Evolutionary conservation across 2,329 filamentous ascomycete genomes (phyloP).

Genomic region (Arthrobotrys conoides): DNA sequence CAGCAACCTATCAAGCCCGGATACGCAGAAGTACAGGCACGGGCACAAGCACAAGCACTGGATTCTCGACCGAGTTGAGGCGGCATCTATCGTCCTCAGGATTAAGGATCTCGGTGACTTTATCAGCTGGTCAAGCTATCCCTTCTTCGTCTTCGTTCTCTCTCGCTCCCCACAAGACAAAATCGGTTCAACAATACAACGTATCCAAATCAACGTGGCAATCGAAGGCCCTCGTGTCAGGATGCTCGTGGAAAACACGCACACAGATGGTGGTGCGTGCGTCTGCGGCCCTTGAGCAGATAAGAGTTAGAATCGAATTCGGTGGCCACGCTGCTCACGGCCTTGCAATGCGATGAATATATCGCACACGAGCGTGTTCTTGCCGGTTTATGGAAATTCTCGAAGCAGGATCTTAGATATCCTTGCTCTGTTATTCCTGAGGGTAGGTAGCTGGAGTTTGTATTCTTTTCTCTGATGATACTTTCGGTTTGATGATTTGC

Average conservation of each 20-base stretch:
- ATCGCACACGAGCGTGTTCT: conserved; percentile 56
- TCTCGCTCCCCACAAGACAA: conserved; percentile 7
- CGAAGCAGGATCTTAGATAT: conserved; percentile 3
- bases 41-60: conserved; percentile 32
- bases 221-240: conserved; percentile 12
- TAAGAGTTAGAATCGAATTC: conserved; percentile 61
- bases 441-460: conserved; percentile 17
- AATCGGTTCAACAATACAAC: conserved; percentile 2
- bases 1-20: conserved; percentile 12
- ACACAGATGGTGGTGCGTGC: conserved; percentile 32
- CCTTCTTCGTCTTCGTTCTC: neutral
- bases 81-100: conserved; percentile 43
- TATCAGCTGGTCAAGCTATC: conserved; percentile 39
- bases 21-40: conserved; percentile 10
- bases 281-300: conserved; percentile 59
- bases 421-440: conserved; percentile 7
- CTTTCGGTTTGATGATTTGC: conserved; percentile 47
- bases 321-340: conserved; percentile 56
- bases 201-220: conserved; percentile 39
- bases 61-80: conserved; percentile 16
- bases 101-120: conserved; percentile 32
- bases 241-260: conserved; percentile 39
- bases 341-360: conserved; percentile 41
- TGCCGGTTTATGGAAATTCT: conserved; percentile 33
- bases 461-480: conserved; percentile 10